These are phyloP conservation scores for Nannochloropsis gaditana DNA, from an alignment of 108 stramenopile genomes.

Conservation along the genomic window DNA sequence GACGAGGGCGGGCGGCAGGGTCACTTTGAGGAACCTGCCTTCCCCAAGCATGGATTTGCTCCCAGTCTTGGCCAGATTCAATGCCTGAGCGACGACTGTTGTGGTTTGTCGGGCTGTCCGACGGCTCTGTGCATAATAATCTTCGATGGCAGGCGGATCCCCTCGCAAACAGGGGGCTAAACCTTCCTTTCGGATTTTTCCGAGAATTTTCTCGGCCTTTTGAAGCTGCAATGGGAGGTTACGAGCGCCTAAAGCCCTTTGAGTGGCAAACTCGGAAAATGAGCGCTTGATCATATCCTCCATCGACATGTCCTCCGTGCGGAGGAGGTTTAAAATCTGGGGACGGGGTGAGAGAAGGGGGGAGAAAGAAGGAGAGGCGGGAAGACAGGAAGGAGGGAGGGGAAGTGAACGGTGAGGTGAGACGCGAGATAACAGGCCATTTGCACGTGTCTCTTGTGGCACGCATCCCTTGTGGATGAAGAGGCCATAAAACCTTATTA, in stretches of 20 bases:
- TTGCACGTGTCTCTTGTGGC: no score
- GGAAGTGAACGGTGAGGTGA: neutral
- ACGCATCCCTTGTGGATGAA: no score
- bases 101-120: neutral
- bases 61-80: neutral
- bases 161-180: conserved; percentile 57
- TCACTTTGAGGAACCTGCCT: neutral
- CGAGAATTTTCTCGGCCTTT: conserved; percentile 65
- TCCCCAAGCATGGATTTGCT: neutral
- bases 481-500: no score
- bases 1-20: neutral
- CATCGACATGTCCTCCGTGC: conserved; percentile 86
- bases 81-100: neutral
- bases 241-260: conserved; percentile 78
- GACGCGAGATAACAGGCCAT: no score
- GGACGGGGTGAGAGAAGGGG: neutral
- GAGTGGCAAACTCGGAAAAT: conserved; percentile 85
- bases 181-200: conserved; percentile 59
- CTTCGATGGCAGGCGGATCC: conserved; percentile 26
- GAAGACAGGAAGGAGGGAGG: neutral
- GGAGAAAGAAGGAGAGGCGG: neutral
- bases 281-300: conserved; percentile 90
- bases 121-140: conserved; percentile 16
- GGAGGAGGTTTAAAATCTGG: conserved; percentile 77
- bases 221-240: conserved; percentile 72